These are phyloP conservation scores for Barnettozyma populi DNA, from an alignment of 805 yeast species.

Conservation along the genomic window DNA sequence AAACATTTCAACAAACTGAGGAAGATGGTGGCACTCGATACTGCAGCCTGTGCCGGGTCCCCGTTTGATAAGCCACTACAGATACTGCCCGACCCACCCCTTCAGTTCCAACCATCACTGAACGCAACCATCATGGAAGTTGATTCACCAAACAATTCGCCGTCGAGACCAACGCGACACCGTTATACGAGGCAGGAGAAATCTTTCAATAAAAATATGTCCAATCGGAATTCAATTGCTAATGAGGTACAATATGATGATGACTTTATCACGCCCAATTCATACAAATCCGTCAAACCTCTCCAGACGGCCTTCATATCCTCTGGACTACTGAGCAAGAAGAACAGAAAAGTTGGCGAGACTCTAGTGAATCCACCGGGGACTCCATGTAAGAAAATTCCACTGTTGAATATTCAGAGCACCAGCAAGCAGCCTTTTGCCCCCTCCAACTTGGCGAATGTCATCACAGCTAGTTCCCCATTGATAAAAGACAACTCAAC, in stretches of 20 bases:
- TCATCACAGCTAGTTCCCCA: conserved; percentile 27
- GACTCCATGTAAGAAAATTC: conserved; percentile 54
- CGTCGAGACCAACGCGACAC: conserved; percentile 30
- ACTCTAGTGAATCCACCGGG: conserved; percentile 46
- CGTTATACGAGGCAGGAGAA: conserved; percentile 18
- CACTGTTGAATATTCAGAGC: conserved; percentile 13
- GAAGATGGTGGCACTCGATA: conserved; percentile 25
- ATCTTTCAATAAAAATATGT: conserved; percentile 7
- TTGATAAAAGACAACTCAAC: conserved; percentile 24
- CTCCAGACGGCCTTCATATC: conserved; percentile 79
- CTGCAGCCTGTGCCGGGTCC: conserved; percentile 14
- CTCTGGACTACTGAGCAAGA: conserved; percentile 62
- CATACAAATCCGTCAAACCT: conserved; percentile 72
- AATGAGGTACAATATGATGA: conserved; percentile 4
- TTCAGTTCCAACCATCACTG: not conserved
- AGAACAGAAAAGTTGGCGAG: conserved; percentile 38
- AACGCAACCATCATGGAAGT: not conserved
- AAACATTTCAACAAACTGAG: conserved; percentile 25
- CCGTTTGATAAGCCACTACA: conserved; percentile 19
- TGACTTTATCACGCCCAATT: conserved; percentile 44
- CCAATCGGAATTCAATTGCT: conserved; percentile 8
- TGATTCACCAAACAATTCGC: conserved; percentile 26
- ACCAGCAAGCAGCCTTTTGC: conserved; percentile 17
- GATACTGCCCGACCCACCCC: conserved; percentile 12
- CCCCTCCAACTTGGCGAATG: conserved; percentile 25